phyloP scores from a whole-genome alignment of 345 rosid species.

The Microthlaspi erraticum region DNA sequence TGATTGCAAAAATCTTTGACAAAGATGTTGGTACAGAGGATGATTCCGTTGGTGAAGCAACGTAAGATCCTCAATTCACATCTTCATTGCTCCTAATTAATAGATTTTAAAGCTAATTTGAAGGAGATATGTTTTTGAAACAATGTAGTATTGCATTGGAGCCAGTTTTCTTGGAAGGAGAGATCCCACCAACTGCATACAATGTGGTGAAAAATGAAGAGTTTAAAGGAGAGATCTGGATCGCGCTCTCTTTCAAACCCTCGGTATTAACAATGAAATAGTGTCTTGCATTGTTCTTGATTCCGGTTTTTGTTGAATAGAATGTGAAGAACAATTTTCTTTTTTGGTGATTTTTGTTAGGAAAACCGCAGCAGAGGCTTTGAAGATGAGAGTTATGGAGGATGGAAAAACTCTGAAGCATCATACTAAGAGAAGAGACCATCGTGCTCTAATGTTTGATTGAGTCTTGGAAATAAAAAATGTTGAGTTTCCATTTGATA shows the following conservation, averaged over 20 bases:
- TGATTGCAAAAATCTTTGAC: constrained; percentile 67
- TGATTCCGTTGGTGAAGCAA: constrained; percentile 73
- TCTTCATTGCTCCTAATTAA: no score
- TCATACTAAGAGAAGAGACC: constrained; percentile 37
- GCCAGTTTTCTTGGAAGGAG: constrained; percentile 65
- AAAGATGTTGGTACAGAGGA: constrained; percentile 60
- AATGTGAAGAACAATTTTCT: constrained; percentile 10
- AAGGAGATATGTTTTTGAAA: constrained; percentile 13
- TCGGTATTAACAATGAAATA: constrained; percentile 50
- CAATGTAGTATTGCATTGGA: constrained; percentile 63
- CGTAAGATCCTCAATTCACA: constrained; percentile 50
- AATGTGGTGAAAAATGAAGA: constrained; percentile 73
- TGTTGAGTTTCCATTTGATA: constrained; percentile 5
- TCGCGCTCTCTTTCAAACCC: constrained; percentile 68
- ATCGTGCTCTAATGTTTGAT: constrained; percentile 9
- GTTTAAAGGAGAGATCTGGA: constrained; percentile 68
- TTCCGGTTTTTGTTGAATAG: background rate
- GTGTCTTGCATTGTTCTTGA: constrained; percentile 15
- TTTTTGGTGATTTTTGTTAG: constrained; percentile 28
- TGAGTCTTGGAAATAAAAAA: constrained; percentile 18
- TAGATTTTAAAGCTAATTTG: background rate
- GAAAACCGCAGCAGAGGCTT: constrained; percentile 44
- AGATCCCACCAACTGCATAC: constrained; percentile 60
- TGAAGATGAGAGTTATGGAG: constrained; percentile 58
- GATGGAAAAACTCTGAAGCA: constrained; percentile 65